Percentiles rank a stretch among this genome's conserved stretches.
These are phyloP conservation scores for Ophiocordyceps robertsii DNA, from an alignment of 2,329 filamentous ascomycete genomes.

Conservation along the genomic window DNA sequence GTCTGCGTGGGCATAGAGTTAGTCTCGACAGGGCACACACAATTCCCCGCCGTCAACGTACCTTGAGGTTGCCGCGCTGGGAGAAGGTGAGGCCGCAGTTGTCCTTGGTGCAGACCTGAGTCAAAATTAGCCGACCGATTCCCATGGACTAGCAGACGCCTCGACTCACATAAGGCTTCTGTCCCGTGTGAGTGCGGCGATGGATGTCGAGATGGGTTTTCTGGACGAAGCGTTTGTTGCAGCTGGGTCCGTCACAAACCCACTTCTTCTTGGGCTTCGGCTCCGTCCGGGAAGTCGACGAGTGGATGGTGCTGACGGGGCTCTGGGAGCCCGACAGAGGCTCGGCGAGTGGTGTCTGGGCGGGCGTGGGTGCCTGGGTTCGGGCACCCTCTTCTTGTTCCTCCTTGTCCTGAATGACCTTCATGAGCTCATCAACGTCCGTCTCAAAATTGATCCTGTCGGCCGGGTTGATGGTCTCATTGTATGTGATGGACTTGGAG, in stretches of 20 bases:
- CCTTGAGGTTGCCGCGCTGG: conserved; percentile 82
- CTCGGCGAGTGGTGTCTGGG: conserved; percentile 7
- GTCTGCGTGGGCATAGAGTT: conserved; percentile 35
- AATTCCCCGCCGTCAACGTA: conserved; percentile 21
- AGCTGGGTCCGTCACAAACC: conserved; percentile 59
- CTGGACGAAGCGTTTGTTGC: conserved; percentile 73
- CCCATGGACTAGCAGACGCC: not conserved
- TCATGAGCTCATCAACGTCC: conserved; percentile 79
- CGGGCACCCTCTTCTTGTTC: conserved; percentile 19
- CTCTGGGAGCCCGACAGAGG: conserved; percentile 6
- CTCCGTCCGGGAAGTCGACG: conserved; percentile 10
- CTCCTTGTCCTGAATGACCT: conserved; percentile 62
- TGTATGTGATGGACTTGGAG: conserved; percentile 29
- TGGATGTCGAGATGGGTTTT: conserved; percentile 93
- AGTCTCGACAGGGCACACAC: not conserved
- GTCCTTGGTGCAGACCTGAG: conserved; percentile 52
- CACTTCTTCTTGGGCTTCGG: conserved; percentile 44
- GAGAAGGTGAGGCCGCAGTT: conserved; percentile 72
- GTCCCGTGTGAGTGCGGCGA: conserved; percentile 73
- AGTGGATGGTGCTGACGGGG: conserved; percentile 17
- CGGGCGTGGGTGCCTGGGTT: conserved; percentile 12
- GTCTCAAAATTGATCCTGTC: conserved; percentile 59
- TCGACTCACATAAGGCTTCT: conserved; percentile 70
- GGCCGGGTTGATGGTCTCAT: conserved; percentile 30
- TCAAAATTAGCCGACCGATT: conserved; percentile 8